Base-by-base conservation (phyloP, 225 moss, liverwort and hornwort species). In the Bryum argenteum region DNA sequence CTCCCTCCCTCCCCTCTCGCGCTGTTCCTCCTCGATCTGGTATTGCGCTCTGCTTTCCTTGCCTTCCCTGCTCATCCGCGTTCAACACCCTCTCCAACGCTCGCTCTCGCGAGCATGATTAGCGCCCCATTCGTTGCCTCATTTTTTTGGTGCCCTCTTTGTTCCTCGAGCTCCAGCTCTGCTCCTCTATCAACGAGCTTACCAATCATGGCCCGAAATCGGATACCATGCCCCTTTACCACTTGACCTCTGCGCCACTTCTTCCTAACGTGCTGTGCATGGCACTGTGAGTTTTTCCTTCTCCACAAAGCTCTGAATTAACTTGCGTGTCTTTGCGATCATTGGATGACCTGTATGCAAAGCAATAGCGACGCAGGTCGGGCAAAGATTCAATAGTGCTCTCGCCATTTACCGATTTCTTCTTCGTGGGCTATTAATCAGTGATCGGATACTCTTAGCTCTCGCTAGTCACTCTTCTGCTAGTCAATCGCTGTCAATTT, bases 231-330 rank as follows among this genome's bases (percentile, higher is more conserved):
- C 44, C 67, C 37, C 42, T 71, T 52, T 19, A 13, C 24, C 58
- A 67, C 75, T 78, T 82, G 78, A 82, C 71, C 62, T 71, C 54
- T 47, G 6, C 73, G 47, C 62, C 71, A 70, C 56, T 17, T 44
- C 58, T 63, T 71, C 61, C 44, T 52, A 42, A 57, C 71, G 55
- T 71, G 68, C 75, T 79, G 82, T 83, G 79, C 72, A 83, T 83
- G 82, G 82, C 82, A 75, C 82, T 83, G 82, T 83, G 79, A 83
- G 79, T 76, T 40, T 67, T 53, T 44, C 12, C 47, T 37, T 61
- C 62, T 56, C 22, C 69, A 63, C 33, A 1, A 3, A 24, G 11
- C 38, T 53, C 14, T 15, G 55, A 26, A 74, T 61, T 60, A 42
- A 15, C 14, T 45, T 47, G 14, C 11, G 19, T 54, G 18, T 70